phyloP scores from a whole-genome alignment of 129 eudicot species.

The Ambrosia artemisiifolia region DNA sequence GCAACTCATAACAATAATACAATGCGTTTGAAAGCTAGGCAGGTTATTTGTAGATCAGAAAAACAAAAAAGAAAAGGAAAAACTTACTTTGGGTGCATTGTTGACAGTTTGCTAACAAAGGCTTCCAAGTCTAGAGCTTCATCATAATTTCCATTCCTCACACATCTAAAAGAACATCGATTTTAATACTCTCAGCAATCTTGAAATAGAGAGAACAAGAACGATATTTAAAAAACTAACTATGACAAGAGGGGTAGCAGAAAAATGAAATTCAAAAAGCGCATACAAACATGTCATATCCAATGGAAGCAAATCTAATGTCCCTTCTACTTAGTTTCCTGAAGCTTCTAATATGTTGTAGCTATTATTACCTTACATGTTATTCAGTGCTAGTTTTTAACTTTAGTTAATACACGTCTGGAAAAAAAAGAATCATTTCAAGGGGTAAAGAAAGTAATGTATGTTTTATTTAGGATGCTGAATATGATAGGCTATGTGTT shows the following conservation, averaged over 20 bases:
- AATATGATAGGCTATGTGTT: background rate
- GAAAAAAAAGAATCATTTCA: background rate
- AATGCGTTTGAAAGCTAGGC: slow-evolving; percentile 9
- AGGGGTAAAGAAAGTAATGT: background rate
- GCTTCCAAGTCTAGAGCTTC: slow-evolving; percentile 98
- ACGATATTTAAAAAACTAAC: background rate
- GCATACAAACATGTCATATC: background rate
- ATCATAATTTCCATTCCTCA: slow-evolving; percentile 96
- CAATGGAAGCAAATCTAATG: background rate
- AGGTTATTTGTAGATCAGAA: background rate
- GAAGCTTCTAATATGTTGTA: background rate
- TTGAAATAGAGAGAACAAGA: background rate
- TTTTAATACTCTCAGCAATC: slow-evolving; percentile 9
- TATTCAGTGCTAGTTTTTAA: background rate
- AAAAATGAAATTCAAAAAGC: background rate
- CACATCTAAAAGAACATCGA: slow-evolving; percentile 53
- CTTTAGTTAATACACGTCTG: background rate
- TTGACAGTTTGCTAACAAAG: slow-evolving; percentile 77
- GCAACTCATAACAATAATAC: slow-evolving; percentile 12
- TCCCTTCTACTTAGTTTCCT: background rate
- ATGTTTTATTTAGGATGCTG: background rate
- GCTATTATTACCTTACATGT: background rate
- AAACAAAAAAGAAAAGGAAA: slow-evolving; percentile 2
- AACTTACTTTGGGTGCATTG: slow-evolving; percentile 97
- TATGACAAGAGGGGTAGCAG: background rate